Evolutionary conservation across 2,329 filamentous ascomycete genomes (phyloP).

Genomic region (Aspergillus hiratsukae): DNA sequence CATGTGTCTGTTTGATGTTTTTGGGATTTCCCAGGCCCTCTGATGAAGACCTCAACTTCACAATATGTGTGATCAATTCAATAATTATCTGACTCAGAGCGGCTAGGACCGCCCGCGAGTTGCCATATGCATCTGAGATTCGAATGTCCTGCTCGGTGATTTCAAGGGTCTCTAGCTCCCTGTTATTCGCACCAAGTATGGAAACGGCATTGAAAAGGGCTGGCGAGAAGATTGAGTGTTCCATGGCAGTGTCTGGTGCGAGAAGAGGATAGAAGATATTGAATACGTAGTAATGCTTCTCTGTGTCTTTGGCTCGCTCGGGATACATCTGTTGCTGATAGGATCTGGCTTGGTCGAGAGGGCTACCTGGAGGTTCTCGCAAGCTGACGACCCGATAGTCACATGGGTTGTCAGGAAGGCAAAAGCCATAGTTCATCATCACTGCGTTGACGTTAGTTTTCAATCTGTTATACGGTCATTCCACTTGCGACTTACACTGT

Average conservation of each 20-base stretch:
- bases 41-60: conserved; percentile 28
- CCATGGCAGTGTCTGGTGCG: conserved; percentile 28
- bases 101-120: conserved; percentile 35
- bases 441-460: conserved; percentile 20
- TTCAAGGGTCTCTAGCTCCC: conserved; percentile 34
- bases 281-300: conserved; percentile 43
- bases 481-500: conserved; percentile 42
- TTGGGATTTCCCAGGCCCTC: conserved; percentile 25
- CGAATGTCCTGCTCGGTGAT: conserved; percentile 29
- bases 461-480: neutral
- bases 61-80: conserved; percentile 38
- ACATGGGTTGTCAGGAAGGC: conserved; percentile 39
- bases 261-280: conserved; percentile 42
- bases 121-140: conserved; percentile 29
- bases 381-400: conserved; percentile 43
- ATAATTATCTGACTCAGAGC: conserved; percentile 39
- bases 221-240: conserved; percentile 41
- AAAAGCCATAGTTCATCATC: conserved; percentile 46
- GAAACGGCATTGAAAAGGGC: conserved; percentile 41
- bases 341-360: conserved; percentile 32
- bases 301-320: conserved; percentile 21
- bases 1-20: conserved; percentile 39
- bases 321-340: conserved; percentile 33
- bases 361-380: conserved; percentile 35
- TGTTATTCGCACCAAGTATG: conserved; percentile 38